Conservation (phyloP, 2,329 filamentous ascomycete species). For the Claviceps citrina region DNA sequence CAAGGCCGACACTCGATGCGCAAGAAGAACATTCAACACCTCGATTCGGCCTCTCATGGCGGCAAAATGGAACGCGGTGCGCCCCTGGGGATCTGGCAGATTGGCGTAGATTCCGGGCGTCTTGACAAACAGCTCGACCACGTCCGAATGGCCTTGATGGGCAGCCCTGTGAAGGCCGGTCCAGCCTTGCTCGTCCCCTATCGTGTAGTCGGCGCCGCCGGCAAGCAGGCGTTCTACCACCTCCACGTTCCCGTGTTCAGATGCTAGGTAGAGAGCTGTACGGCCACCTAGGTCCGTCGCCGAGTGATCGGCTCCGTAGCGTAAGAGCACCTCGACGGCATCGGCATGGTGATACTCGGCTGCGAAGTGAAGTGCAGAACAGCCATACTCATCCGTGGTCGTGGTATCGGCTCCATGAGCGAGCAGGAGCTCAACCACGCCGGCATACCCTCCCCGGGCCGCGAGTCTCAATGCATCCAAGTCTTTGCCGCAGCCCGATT, state of each 20-base stretch:
- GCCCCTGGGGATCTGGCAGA: constrained; percentile 1
- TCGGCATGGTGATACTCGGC: neutral
- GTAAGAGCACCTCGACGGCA: neutral
- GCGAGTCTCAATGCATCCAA: constrained; percentile 3
- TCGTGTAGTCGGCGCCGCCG: neutral
- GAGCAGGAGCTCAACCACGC: constrained; percentile 3
- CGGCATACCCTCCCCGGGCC: neutral
- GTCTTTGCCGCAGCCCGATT: constrained; percentile 3
- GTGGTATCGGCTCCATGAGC: constrained; percentile 1
- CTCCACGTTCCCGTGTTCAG: neutral
- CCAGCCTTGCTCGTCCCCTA: constrained; percentile 4
- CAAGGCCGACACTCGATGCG: neutral
- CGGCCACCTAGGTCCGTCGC: neutral
- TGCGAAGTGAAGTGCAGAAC: constrained; percentile 1
- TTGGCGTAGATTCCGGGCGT: constrained; percentile 1
- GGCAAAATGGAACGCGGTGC: constrained; percentile 3
- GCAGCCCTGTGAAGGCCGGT: constrained; percentile 3
- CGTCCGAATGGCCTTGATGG: neutral
- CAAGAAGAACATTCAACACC: constrained; percentile 1
- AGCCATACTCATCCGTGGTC: neutral
- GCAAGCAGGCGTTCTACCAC: constrained; percentile 1
- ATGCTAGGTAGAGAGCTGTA: constrained; percentile 1
- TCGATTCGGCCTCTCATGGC: neutral
- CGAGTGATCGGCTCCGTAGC: constrained; percentile 1
- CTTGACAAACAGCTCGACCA: constrained; percentile 2